Conservation (phyloP, 768 basidiomycete species). For the Hypholoma sublateritium region DNA sequence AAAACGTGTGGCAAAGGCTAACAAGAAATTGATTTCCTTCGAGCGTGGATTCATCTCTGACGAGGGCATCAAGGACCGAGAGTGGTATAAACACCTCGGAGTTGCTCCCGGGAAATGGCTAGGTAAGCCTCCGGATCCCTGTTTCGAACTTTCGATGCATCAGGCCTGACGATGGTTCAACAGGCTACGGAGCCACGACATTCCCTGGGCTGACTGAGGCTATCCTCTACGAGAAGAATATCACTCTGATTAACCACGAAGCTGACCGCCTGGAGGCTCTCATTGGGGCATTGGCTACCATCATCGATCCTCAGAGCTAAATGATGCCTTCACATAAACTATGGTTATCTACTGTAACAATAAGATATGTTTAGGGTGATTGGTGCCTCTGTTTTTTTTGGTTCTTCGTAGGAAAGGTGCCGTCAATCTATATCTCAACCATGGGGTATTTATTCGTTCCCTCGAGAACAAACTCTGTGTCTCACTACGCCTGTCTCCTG, state of each 20-base stretch:
- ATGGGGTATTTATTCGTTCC: not conserved
- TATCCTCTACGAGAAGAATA: slow-evolving; percentile 66
- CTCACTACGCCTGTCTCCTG: slow-evolving; percentile 16
- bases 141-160: not conserved
- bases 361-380: too few species aligned
- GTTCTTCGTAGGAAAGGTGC: not conserved
- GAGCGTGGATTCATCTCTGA: slow-evolving; percentile 81
- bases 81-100: slow-evolving; percentile 86
- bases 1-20: slow-evolving; percentile 56
- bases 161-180: not conserved
- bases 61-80: slow-evolving; percentile 73
- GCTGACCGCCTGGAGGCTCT: slow-evolving; percentile 52
- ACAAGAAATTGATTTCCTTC: slow-evolving; percentile 67
- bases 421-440: not conserved
- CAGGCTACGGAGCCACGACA: slow-evolving; percentile 81
- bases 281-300: slow-evolving; percentile 51
- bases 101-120: slow-evolving; percentile 88
- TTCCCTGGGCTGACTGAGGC: slow-evolving; percentile 81
- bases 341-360: too few species aligned
- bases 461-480: slow-evolving; percentile 13
- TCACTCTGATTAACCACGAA: slow-evolving; percentile 60
- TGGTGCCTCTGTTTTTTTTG: too few species aligned
- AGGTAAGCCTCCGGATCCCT: slow-evolving; percentile 42
- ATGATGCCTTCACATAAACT: not conserved
- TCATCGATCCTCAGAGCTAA: slow-evolving; percentile 29